These are phyloP conservation scores for Wallacemonas sp. DNA, from an alignment of 208 protist species.

Conservation along the genomic window DNA sequence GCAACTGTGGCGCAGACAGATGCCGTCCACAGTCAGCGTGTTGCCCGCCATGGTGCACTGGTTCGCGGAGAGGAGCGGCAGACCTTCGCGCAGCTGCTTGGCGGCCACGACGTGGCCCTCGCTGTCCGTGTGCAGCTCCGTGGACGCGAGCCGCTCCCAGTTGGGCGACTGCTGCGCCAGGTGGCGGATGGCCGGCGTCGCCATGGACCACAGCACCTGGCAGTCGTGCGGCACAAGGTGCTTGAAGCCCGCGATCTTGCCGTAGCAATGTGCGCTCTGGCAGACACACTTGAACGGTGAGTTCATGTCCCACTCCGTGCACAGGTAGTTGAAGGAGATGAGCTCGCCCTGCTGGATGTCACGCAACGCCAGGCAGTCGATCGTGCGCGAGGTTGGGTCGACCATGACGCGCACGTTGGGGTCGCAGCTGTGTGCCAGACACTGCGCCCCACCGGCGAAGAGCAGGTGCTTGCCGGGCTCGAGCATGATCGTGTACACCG, in stretches of 20 bases:
- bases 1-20: constrained; percentile 74
- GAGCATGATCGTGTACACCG: constrained; percentile 83
- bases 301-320: constrained; percentile 91
- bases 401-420: constrained; percentile 85
- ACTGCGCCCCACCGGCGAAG: constrained; percentile 85
- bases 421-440: constrained; percentile 82
- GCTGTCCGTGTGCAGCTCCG: constrained; percentile 43
- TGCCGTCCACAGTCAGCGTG: constrained; percentile 42
- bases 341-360: constrained; percentile 70
- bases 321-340: constrained; percentile 90
- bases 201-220: constrained; percentile 73
- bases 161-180: constrained; percentile 41
- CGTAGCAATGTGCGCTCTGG: constrained; percentile 46
- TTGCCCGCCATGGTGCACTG: constrained; percentile 30
- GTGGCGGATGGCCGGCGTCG: constrained; percentile 67
- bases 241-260: constrained; percentile 76
- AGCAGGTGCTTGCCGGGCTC: constrained; percentile 66
- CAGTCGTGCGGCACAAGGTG: constrained; percentile 48
- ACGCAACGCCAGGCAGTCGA: constrained; percentile 78
- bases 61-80: constrained; percentile 39
- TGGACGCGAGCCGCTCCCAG: constrained; percentile 53
- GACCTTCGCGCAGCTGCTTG: constrained; percentile 51
- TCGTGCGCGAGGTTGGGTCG: constrained; percentile 41
- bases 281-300: constrained; percentile 80
- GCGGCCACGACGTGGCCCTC: constrained; percentile 48